Evolutionary conservation across 768 basidiomycete species (phyloP).

Genomic region (Lactifluus volemus): DNA sequence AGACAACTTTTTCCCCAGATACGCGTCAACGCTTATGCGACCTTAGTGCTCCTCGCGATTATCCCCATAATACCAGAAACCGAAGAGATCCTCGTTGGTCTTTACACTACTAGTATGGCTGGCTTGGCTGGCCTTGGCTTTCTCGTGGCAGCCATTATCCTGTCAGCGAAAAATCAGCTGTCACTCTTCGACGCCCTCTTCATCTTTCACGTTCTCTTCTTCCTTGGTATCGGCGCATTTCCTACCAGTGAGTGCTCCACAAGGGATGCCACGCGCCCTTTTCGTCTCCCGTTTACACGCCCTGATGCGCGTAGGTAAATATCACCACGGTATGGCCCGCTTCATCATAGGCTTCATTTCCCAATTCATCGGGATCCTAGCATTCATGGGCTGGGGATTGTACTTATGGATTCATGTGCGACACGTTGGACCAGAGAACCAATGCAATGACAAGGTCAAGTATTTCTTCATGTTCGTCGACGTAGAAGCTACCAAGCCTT

Average conservation of each 20-base stretch:
- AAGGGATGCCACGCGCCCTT: not conserved
- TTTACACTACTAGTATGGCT: not conserved
- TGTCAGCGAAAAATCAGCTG: not conserved
- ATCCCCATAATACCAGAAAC: conserved; percentile 4
- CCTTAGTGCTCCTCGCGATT: conserved; percentile 2
- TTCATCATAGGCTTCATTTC: not conserved
- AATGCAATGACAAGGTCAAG: conserved; percentile 1
- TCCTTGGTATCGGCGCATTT: conserved; percentile 6
- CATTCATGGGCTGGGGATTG: conserved; percentile 9
- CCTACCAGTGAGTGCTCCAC: conserved; percentile 1
- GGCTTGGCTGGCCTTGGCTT: conserved; percentile 8
- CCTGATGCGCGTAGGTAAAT: conserved; percentile 3
- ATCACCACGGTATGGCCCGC: conserved; percentile 5
- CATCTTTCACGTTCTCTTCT: conserved; percentile 10
- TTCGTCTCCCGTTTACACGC: not conserved
- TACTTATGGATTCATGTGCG: not conserved
- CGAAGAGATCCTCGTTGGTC: not conserved
- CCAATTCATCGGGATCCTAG: not conserved
- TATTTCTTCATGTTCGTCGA: conserved; percentile 7
- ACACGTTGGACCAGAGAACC: not conserved
- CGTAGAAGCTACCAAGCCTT: conserved; percentile 4
- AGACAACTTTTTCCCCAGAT: not conserved
- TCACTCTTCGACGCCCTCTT: conserved; percentile 11
- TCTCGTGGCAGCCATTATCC: conserved; percentile 7
- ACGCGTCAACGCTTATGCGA: conserved; percentile 13